Base-by-base conservation (phyloP, 371 early-diverging fungal genomes). In the Rhizopus microsporus region DNA sequence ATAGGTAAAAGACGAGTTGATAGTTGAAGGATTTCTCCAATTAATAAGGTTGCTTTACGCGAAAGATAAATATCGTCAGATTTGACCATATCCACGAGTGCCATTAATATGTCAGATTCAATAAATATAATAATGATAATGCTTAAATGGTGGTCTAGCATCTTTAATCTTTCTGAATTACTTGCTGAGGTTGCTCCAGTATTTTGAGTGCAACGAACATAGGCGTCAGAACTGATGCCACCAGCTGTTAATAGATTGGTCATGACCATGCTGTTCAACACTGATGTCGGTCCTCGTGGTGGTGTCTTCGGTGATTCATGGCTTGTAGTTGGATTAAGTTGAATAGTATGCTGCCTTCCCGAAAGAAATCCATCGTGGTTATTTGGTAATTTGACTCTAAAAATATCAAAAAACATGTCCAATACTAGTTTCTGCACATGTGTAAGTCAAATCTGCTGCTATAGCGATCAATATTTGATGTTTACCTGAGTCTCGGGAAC, bases 71-170 rank as follows among this genome's bases (percentile, higher is more conserved):
- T 72, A 63, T 76, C 84, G 64, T 75, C 75, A 4, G 72, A 68
- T 62, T 80, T 80, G 12, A 80, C 77, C 75, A 80, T 75, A 54
- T 80, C 81, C 7, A 77, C 67, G 33, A 80, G 55, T 1, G 81
- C 81, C 81, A 91, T 90, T 6, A 94, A 64, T 34, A 94, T 69
- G n/a, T 92, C 91, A 15, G 84, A 81, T 35, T 93, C 91, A 34
- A 93, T 82, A 58, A 94, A 89, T 9, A 89, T 81, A 5, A 88
- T 84, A 15, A 93, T 68, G 1, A 91, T 72, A 23, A 93, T 74
- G 43, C 88, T 80, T 16, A 86, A 74, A 62, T 88, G 89, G 56
- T 91, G 89, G 42, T 88, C 87, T 3, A 89, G 66, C 42, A 93
- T 75, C 40, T 85, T 87, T 8, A 85, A 71, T 34, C 83, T 60